Evolutionary conservation across 768 basidiomycete species (phyloP).

Genomic region (Leccinum uliginosum): DNA sequence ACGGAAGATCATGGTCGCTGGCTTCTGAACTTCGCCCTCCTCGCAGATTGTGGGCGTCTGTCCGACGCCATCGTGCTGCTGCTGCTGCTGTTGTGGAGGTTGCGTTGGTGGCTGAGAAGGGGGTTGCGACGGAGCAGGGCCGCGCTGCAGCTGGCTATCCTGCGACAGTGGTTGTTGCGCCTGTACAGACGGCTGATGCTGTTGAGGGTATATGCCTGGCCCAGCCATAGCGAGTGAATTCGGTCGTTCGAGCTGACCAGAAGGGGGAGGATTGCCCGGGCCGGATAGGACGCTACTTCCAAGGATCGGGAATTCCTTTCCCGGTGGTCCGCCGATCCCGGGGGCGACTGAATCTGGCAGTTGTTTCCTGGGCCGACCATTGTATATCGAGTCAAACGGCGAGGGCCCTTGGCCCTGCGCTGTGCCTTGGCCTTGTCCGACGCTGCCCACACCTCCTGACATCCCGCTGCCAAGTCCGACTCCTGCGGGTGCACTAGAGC

Average conservation of each 20-base stretch:
- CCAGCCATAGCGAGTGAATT: conserved; percentile 33
- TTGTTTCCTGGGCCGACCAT: conserved; percentile 76
- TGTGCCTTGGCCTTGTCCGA: conserved; percentile 16
- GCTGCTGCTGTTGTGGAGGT: conserved; percentile 12
- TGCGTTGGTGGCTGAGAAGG: conserved; percentile 20
- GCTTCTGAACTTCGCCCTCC: conserved; percentile 21
- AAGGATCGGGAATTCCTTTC: conserved; percentile 63
- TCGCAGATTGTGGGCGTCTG: conserved; percentile 8
- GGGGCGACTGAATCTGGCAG: conserved; percentile 56
- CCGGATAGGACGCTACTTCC: conserved; percentile 42
- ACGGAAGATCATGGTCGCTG: conserved; percentile 75
- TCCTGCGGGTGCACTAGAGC: conserved; percentile 12
- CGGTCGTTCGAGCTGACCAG: conserved; percentile 50
- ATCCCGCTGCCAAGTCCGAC: conserved; percentile 12
- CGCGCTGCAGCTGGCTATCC: conserved; percentile 27
- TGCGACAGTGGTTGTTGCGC: conserved; percentile 27
- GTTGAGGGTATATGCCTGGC: conserved; percentile 40
- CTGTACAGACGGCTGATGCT: conserved; percentile 26
- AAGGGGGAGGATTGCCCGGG: conserved; percentile 14
- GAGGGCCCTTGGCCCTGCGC: conserved; percentile 29
- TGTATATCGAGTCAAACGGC: conserved; percentile 72
- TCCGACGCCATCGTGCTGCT: conserved; percentile 18
- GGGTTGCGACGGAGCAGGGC: conserved; percentile 32
- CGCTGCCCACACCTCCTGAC: conserved; percentile 8
- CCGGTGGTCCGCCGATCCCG: conserved; percentile 13